These are phyloP conservation scores for Lasiodiplodia hormozganensis DNA, from an alignment of 2,329 filamentous ascomycete genomes.

Conservation along the genomic window DNA sequence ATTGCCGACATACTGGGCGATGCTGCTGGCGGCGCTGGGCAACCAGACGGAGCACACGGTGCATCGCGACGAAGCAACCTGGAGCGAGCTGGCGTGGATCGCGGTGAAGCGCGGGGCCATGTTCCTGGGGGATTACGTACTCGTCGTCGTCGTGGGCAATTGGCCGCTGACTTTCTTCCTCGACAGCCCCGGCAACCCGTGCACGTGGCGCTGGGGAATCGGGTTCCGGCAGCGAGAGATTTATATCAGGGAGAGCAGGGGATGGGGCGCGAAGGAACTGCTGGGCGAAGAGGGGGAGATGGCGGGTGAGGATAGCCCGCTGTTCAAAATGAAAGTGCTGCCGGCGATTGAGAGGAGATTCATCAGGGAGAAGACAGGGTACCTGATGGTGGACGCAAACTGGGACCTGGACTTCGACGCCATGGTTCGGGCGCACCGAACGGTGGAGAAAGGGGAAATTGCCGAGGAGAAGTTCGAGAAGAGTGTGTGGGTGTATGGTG, in stretches of 20 bases:
- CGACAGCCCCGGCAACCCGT: slow-evolving; percentile 66
- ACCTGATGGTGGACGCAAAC: slow-evolving; percentile 80
- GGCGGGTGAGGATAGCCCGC: slow-evolving; percentile 59
- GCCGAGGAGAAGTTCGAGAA: slow-evolving; percentile 72
- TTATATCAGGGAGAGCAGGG: slow-evolving; percentile 77
- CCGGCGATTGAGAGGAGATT: slow-evolving; percentile 72
- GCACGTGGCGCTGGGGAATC: slow-evolving; percentile 74
- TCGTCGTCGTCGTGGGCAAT: slow-evolving; percentile 52
- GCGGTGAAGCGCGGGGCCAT: slow-evolving; percentile 66
- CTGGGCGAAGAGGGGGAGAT: slow-evolving; percentile 49
- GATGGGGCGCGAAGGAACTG: slow-evolving; percentile 70
- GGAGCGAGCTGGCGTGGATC: slow-evolving; percentile 63
- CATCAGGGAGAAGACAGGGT: slow-evolving; percentile 81
- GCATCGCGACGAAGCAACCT: slow-evolving; percentile 60
- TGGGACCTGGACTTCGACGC: slow-evolving; percentile 88
- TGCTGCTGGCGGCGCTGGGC: slow-evolving; percentile 70
- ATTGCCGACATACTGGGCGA: slow-evolving; percentile 73
- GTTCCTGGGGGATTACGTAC: slow-evolving; percentile 76
- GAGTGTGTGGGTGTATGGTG: slow-evolving; percentile 60
- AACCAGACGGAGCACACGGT: slow-evolving; percentile 72
- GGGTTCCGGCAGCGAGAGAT: slow-evolving; percentile 84
- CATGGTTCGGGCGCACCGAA: slow-evolving; percentile 75
- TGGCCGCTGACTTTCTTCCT: slow-evolving; percentile 60
- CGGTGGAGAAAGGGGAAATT: slow-evolving; percentile 70
- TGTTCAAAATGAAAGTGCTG: slow-evolving; percentile 68